phyloP scores from a whole-genome alignment of 2,329 filamentous ascomycete species.

The Lasiodiplodia sp. region DNA sequence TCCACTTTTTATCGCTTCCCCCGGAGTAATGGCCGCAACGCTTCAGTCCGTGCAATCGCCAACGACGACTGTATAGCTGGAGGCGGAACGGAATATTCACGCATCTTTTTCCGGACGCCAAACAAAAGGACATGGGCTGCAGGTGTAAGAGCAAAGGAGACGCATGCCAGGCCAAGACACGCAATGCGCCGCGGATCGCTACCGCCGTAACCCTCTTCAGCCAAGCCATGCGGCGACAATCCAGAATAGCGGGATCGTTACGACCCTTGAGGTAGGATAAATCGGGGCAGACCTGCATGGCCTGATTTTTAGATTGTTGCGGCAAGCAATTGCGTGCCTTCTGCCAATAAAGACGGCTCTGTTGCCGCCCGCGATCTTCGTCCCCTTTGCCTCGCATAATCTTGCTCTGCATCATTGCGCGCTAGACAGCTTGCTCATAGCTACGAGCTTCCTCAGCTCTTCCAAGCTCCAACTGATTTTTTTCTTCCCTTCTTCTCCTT shows the following conservation, averaged over 20 bases:
- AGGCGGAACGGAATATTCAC: background rate
- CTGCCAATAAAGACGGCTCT: slow-evolving; percentile 12
- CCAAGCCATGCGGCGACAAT: slow-evolving; percentile 7
- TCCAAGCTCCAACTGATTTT: background rate
- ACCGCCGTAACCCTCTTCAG: slow-evolving; percentile 4
- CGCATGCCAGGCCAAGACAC: slow-evolving; percentile 13
- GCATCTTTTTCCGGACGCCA: background rate
- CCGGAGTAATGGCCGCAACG: slow-evolving; percentile 1
- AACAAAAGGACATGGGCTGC: background rate
- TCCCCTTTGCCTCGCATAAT: background rate
- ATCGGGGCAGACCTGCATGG: slow-evolving; percentile 12
- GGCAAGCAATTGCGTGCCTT: background rate
- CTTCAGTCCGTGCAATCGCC: background rate
- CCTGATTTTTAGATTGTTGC: background rate
- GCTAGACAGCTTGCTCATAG: background rate
- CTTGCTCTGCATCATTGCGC: slow-evolving; percentile 1
- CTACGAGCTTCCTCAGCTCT: background rate
- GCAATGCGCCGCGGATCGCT: slow-evolving; percentile 10
- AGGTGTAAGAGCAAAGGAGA: background rate
- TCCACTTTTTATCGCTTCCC: background rate
- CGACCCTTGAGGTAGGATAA: slow-evolving; percentile 5
- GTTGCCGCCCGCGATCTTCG: slow-evolving; percentile 7
- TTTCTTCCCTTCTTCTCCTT: too few species aligned
- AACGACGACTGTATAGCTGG: background rate
- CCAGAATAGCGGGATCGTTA: background rate